Evolutionary conservation across 2,329 filamentous ascomycete species (phyloP).

Genomic region (Botryotinia narcissicola): DNA sequence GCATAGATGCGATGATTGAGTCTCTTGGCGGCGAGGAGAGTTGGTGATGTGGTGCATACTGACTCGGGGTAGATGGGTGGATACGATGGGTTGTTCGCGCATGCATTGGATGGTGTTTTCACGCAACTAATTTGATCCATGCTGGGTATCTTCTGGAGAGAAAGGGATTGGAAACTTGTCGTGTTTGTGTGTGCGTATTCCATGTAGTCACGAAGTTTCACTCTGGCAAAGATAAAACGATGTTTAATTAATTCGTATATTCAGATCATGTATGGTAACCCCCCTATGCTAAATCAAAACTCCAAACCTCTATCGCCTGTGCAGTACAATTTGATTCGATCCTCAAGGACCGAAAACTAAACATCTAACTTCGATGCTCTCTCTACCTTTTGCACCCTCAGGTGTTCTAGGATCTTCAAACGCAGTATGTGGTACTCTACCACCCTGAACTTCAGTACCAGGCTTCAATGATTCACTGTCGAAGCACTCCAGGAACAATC

Average conservation of each 20-base stretch:
- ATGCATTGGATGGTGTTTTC: not conserved
- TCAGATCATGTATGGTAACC: not conserved
- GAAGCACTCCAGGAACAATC: constrained; percentile 39
- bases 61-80: not conserved
- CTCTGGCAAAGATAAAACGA: not conserved
- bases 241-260: not conserved
- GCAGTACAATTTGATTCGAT: not conserved
- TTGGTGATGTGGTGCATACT: not conserved
- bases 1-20: rapidly evolving
- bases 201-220: not conserved
- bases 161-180: not conserved
- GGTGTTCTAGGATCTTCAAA: constrained; percentile 75
- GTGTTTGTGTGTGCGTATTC: not conserved
- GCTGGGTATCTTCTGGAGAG: not conserved
- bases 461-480: constrained; percentile 46
- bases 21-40: not conserved
- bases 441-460: constrained; percentile 50
- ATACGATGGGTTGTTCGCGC: not conserved
- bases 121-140: not conserved
- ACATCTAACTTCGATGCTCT: constrained; percentile 87
- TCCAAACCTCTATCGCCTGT: not conserved
- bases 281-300: not conserved
- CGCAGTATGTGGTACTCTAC: constrained; percentile 55
- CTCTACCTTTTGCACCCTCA: constrained; percentile 65
- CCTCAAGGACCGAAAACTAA: constrained; percentile 67